Evolutionary conservation across 352 stramenopile species (phyloP), one percentile per base, ranked within the genome.

Genomic region (Aphanomyces astaci): DNA sequence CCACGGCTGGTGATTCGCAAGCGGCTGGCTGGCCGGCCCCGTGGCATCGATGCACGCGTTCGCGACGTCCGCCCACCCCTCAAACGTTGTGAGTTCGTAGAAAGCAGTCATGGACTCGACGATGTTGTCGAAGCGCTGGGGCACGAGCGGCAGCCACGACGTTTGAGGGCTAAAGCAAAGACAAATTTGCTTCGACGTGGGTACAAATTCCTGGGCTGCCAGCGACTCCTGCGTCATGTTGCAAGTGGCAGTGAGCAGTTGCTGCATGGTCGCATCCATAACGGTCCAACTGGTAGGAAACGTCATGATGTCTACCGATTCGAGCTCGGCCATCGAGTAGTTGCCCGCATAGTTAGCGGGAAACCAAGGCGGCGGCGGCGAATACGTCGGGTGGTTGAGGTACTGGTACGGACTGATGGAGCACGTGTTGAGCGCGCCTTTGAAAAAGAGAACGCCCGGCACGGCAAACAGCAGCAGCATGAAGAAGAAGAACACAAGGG

Each of bases 401-500:
- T 71, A 71, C 11, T 57, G 11, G 24, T 71, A 71, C 0, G 64
- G 64, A 3, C 64, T 67, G 7, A 72, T 57, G 13, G 59, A 71
- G 71, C 94, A 98, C 0, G 75, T 51, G 64, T 92, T 85, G 74
- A 98, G 91, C 2, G 77, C 78, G 3, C 93, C 95, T 72, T 98
- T 98, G 54, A 98, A 77, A 67, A 97, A 98, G 43, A 91, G 96
- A 0, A 98, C 90, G 3, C 89, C 87, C 63, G 98, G 78, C 62
- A 98, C 97, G 64, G 88, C 95, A 78, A 98, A 98, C 45, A 98
- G 94, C 28, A 98, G 78, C 78, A 98, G 75, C 60, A 89, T 81
- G 60, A 87, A 98, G 2, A 98, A 76, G 54, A 97, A 82, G 4
- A 94, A 72, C 1, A 97, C 82, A 72, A 91, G 27, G 66, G 36